A percentile compares a stretch with the other conserved stretches of the same genome.
These are phyloP conservation scores for Kodamaea fukazawae DNA, from an alignment of 805 yeast species.

Conservation along the genomic window DNA sequence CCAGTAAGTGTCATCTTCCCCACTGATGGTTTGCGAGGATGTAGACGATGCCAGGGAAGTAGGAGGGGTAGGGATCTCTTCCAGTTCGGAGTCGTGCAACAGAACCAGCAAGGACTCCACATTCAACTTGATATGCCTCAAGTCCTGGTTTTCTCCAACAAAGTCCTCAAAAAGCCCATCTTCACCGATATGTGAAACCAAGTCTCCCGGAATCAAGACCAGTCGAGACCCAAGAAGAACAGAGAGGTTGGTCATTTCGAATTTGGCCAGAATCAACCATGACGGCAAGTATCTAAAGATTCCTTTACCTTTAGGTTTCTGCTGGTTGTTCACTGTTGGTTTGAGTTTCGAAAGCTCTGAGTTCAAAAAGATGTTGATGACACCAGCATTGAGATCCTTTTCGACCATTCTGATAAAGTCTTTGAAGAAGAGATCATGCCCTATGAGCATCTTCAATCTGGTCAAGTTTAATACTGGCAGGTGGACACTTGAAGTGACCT, in stretches of 20 bases:
- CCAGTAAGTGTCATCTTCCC: constrained; percentile 22
- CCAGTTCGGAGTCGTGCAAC: background rate
- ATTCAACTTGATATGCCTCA: constrained; percentile 17
- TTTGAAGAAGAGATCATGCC: constrained; percentile 28
- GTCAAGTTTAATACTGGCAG: constrained; percentile 25
- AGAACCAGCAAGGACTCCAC: constrained; percentile 12
- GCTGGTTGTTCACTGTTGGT: background rate
- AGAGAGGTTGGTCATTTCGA: constrained; percentile 16
- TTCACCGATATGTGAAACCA: constrained; percentile 13
- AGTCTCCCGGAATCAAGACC: constrained; percentile 29
- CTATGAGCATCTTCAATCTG: constrained; percentile 29
- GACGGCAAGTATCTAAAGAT: constrained; percentile 28
- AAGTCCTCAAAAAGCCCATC: constrained; percentile 17
- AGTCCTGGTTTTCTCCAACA: constrained; percentile 17
- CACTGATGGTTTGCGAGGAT: constrained; percentile 28
- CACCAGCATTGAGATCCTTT: constrained; percentile 25
- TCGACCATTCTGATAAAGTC: constrained; percentile 25
- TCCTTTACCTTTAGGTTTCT: background rate
- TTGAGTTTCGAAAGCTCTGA: constrained; percentile 15
- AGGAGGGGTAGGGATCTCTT: background rate
- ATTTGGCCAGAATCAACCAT: constrained; percentile 30
- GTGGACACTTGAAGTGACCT: constrained; percentile 18
- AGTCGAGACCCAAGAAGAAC: constrained; percentile 38
- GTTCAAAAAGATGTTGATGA: constrained; percentile 27
- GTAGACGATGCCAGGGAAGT: constrained; percentile 16